Percentiles rank a stretch among this genome's conserved stretches.
Evolutionary conservation across 2,329 filamentous ascomycete genomes (phyloP).

Genomic region (Talaromyces sp.): DNA sequence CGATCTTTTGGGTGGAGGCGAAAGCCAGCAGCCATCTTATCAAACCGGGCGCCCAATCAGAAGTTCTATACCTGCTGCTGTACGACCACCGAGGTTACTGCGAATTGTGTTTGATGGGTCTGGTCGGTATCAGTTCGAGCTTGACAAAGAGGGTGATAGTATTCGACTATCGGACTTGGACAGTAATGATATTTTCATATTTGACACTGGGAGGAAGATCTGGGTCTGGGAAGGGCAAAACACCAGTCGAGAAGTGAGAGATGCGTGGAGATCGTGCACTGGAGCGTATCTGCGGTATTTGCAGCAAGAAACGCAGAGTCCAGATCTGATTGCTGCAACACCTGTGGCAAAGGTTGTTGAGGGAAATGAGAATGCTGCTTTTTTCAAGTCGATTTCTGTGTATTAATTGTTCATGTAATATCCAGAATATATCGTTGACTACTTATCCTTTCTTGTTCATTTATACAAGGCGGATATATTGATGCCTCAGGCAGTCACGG

Average conservation of each 20-base stretch:
- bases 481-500: background rate
- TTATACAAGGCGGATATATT: background rate
- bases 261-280: conserved; percentile 47
- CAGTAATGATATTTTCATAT: conserved; percentile 60
- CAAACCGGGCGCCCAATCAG: conserved; percentile 43
- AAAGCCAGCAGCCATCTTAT: conserved; percentile 43
- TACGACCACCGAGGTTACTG: conserved; percentile 51
- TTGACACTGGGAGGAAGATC: conserved; percentile 56
- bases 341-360: conserved; percentile 20
- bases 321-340: conserved; percentile 15
- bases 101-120: conserved; percentile 55
- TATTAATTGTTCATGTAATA: background rate
- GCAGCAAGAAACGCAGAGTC: conserved; percentile 10
- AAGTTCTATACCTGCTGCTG: conserved; percentile 19
- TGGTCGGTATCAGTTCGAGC: conserved; percentile 53
- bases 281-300: conserved; percentile 13
- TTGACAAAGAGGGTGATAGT: conserved; percentile 54
- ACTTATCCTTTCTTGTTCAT: too few species aligned
- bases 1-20: conserved; percentile 53
- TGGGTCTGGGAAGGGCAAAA: conserved; percentile 65
- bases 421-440: background rate
- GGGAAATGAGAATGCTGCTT: conserved; percentile 12
- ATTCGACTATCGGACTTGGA: conserved; percentile 53
- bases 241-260: conserved; percentile 58
- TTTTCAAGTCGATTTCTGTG: conserved; percentile 13